Evolutionary conservation across 116 monocot genomes (phyloP), one percentile per base, ranked within the genome.

Genomic region (Trichopus zeylanicus): DNA sequence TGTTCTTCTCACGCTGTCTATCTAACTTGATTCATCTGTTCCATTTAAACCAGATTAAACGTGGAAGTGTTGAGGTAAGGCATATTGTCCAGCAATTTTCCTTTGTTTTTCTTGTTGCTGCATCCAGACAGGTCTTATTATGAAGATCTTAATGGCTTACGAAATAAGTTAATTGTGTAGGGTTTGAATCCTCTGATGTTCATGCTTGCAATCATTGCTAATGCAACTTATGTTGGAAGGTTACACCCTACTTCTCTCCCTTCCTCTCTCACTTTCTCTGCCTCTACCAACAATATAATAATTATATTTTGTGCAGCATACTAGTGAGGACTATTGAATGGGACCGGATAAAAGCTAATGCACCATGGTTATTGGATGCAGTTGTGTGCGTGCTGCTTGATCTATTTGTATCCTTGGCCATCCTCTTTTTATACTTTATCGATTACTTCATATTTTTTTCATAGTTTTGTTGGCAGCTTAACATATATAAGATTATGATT

Each of bases 161-260:
- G 2, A 5, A 25, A 3, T 27, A 26, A 29, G 29, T 29, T 3
- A 5, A 18, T 26, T 9, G 25, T 71, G 11, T 48, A 85, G 85
- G 85, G 85, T 30, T 69, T 86, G 51, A 86, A 77, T 51, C 85
- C 85, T 34, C 63, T 76, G 2, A 86, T 86, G 85, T 86, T 86
- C 68, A 19, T 81, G 7, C 71, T 86, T 33, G 85, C 85, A 6
- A 67, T 86, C 15, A 37, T 75, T 13, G 85, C 74, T 22, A 86
- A 86, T 63, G 81, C 67, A 31, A 81, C 85, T 25, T 86, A 86
- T 56, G 81, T 86, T 23, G 85, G 81, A 72, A 85, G 85, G 85
- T 78, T 24, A 42, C 7, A 42, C 64, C 55, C 58, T 62, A 47
- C 66, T 65, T 66, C 61, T 63, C 58, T 57, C 58, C 46, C 60